Evolutionary conservation across 2,329 filamentous ascomycete genomes (phyloP).

Genomic region (Aspergillus versicolor): DNA sequence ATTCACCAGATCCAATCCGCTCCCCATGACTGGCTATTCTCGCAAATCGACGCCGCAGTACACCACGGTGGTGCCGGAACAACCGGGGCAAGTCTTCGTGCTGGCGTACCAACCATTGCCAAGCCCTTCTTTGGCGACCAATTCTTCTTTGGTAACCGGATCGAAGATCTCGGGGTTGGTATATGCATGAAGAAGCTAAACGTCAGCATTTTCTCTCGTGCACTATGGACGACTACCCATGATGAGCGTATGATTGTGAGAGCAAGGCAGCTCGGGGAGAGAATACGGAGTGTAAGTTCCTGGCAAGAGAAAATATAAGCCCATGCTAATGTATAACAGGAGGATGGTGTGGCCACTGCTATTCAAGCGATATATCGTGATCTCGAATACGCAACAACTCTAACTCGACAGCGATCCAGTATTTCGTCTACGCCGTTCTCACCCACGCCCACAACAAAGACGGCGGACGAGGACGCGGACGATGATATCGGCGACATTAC

Average conservation of each 20-base stretch:
- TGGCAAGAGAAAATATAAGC: too few species aligned
- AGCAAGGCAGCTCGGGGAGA: slow-evolving; percentile 76
- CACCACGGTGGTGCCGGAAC: slow-evolving; percentile 96
- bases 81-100: slow-evolving; percentile 86
- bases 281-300: slow-evolving; percentile 74
- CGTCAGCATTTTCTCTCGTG: slow-evolving; percentile 77
- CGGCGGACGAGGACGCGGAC: slow-evolving; percentile 39
- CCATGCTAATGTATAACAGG: slow-evolving; percentile 52
- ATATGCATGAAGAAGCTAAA: slow-evolving; percentile 87
- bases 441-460: slow-evolving; percentile 34
- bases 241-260: slow-evolving; percentile 89
- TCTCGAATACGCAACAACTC: slow-evolving; percentile 82
- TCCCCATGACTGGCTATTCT: slow-evolving; percentile 96
- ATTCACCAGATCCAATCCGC: slow-evolving; percentile 87
- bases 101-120: slow-evolving; percentile 89
- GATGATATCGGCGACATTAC: slow-evolving; percentile 66
- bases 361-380: slow-evolving; percentile 94
- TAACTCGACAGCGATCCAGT: slow-evolving; percentile 65
- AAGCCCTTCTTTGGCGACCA: slow-evolving; percentile 98
- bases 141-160: slow-evolving; percentile 87
- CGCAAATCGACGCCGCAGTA: slow-evolving; percentile 86
- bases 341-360: slow-evolving; percentile 84
- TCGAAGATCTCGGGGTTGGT: slow-evolving; percentile 91
- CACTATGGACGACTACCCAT: slow-evolving; percentile 87
- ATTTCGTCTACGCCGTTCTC: slow-evolving; percentile 36